A percentile compares a stretch with the other conserved stretches of the same genome.
Conservation (phyloP, 2,329 filamentous ascomycete species). For the Chalaropsis thielavioides region DNA sequence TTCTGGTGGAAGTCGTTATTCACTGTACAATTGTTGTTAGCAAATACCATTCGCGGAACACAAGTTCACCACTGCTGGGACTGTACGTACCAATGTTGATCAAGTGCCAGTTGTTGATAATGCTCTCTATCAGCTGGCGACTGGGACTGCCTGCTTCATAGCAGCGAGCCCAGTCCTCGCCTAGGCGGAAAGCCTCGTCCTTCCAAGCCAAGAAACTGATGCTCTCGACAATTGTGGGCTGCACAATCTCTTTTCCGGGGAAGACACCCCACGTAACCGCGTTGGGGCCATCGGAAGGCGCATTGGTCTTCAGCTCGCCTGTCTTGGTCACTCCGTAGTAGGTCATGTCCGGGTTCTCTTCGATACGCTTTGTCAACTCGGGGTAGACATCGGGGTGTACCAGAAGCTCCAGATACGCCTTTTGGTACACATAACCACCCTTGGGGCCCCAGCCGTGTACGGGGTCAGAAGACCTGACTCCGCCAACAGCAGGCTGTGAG, state of each 20-base stretch:
- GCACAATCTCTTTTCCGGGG: constrained; percentile 97
- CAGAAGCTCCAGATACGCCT: constrained; percentile 87
- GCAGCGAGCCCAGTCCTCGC: constrained; percentile 87
- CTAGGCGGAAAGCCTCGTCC: constrained; percentile 88
- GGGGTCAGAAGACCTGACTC: constrained; percentile 72
- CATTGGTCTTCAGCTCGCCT: constrained; percentile 72
- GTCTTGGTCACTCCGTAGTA: constrained; percentile 86
- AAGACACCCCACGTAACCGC: constrained; percentile 99
- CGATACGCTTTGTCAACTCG: constrained; percentile 64
- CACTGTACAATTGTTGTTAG: constrained; percentile 37
- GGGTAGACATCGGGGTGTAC: constrained; percentile 66
- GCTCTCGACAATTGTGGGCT: constrained; percentile 97
- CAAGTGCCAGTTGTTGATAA: constrained; percentile 86
- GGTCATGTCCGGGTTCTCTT: constrained; percentile 66
- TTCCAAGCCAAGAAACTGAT: constrained; percentile 98
- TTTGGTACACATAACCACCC: constrained; percentile 96
- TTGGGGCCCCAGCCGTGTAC: constrained; percentile 87
- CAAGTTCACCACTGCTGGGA: neutral
- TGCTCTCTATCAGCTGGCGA: constrained; percentile 59
- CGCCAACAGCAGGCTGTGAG: constrained; percentile 88
- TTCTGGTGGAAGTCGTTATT: constrained; percentile 94
- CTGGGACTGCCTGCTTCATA: constrained; percentile 64
- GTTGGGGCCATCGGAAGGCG: constrained; percentile 74
- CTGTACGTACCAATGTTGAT: constrained; percentile 71
- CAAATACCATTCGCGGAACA: neutral